Evolutionary conservation across 1,284 basidiomycete genomes (phyloP).

Genomic region (Cryptococcus sp.): DNA sequence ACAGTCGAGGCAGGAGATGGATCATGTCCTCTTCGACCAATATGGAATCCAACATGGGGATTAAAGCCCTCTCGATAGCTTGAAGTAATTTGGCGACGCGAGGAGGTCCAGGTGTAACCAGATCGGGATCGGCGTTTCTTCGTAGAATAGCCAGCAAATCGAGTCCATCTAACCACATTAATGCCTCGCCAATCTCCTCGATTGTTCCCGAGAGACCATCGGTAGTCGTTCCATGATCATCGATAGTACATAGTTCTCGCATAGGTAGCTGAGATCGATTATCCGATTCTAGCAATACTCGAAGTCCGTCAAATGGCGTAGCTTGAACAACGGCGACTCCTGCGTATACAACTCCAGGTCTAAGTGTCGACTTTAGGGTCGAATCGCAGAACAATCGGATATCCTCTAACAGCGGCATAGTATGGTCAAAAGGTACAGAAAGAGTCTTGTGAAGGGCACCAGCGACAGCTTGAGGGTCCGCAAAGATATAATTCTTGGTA

Average conservation of each 20-base stretch:
- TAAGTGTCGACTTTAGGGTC: conserved; percentile 33
- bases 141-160: conserved; percentile 42
- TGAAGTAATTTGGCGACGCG: conserved; percentile 27
- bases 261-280: conserved; percentile 48
- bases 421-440: conserved; percentile 46
- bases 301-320: conserved; percentile 49
- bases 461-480: conserved; percentile 45
- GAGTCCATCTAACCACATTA: conserved; percentile 43
- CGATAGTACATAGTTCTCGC: conserved; percentile 40
- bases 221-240: conserved; percentile 9
- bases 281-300: conserved; percentile 41
- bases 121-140: conserved; percentile 20
- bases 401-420: conserved; percentile 45
- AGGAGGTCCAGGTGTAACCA: conserved; percentile 16
- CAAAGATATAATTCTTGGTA: conserved; percentile 48
- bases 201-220: conserved; percentile 31
- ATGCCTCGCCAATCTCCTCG: conserved; percentile 46
- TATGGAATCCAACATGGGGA: conserved; percentile 45
- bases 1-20: conserved; percentile 40
- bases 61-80: conserved; percentile 37
- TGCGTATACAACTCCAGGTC: conserved; percentile 46
- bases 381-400: conserved; percentile 43
- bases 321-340: conserved; percentile 48
- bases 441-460: conserved; percentile 43
- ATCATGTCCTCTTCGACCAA: conserved; percentile 40